Percentiles rank a stretch among this genome's conserved stretches.
Evolutionary conservation across 1,284 basidiomycete genomes (phyloP).

Genomic region (Meripilus lineatus): DNA sequence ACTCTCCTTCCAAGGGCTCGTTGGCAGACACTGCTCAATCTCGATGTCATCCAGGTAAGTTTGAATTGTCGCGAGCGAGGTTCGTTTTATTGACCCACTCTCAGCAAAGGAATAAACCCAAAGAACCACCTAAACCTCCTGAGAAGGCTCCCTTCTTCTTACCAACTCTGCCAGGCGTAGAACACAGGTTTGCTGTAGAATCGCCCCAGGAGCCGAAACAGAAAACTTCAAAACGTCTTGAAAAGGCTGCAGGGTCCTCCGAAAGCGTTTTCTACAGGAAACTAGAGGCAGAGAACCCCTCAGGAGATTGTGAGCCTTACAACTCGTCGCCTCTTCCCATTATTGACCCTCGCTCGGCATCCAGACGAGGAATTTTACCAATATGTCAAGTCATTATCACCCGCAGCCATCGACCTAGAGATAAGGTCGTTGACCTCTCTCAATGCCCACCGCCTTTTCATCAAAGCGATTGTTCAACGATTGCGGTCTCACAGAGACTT

Average conservation of each 20-base stretch:
- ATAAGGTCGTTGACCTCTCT: conserved; percentile 75
- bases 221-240: conserved; percentile 49
- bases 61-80: conserved; percentile 5
- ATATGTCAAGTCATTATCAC: conserved; percentile 84
- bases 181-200: conserved; percentile 70
- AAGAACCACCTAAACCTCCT: conserved; percentile 90
- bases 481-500: conserved; percentile 84
- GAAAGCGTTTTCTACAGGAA: conserved; percentile 76
- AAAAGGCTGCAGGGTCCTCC: conserved; percentile 48
- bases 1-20: conserved; percentile 88
- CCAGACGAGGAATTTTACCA: conserved; percentile 82
- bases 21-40: conserved; percentile 95
- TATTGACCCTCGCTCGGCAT: conserved; percentile 1
- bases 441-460: conserved; percentile 64
- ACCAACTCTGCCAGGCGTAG: conserved; percentile 82
- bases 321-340: neutral
- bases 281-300: conserved; percentile 51
- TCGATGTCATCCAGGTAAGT: conserved; percentile 88
- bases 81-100: conserved; percentile 5
- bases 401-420: conserved; percentile 89
- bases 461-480: conserved; percentile 71
- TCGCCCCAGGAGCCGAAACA: conserved; percentile 32
- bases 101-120: conserved; percentile 93
- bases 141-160: conserved; percentile 98
- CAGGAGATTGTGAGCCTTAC: conserved; percentile 65